Conservation (phyloP, 345 rosid genomes). For the Xanthoceras sorbifolium region DNA sequence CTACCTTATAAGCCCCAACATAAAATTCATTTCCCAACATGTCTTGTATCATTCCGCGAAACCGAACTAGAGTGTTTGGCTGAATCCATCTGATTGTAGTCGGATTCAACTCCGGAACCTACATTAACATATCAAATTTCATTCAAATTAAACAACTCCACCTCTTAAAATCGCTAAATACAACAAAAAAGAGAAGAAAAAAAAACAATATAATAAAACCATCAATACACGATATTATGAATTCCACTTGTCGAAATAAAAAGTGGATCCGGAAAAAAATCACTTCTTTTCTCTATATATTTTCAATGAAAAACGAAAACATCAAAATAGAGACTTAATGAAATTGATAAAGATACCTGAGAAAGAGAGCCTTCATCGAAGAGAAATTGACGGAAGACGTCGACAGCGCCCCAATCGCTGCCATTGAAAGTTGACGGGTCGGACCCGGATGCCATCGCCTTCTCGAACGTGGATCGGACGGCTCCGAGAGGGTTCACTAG, state of each 20-base stretch:
- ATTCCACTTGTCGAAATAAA: no score
- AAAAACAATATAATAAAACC: no score
- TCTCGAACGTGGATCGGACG: constrained; percentile 74
- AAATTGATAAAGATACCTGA: constrained; percentile 37
- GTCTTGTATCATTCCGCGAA: constrained; percentile 94
- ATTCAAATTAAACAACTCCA: neutral
- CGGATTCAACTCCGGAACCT: constrained; percentile 73
- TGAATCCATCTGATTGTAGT: constrained; percentile 53
- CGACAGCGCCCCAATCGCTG: constrained; percentile 88
- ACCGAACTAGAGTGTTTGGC: constrained; percentile 75
- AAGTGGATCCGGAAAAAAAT: neutral
- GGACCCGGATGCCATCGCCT: constrained; percentile 59
- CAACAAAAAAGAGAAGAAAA: neutral
- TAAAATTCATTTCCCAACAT: constrained; percentile 97
- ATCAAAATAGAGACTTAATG: no score
- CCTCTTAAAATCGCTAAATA: neutral
- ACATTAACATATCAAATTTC: neutral
- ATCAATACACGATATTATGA: neutral
- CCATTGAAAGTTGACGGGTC: constrained; percentile 71
- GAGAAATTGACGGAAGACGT: constrained; percentile 75
- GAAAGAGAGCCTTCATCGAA: constrained; percentile 60
- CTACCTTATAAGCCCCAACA: constrained; percentile 88
- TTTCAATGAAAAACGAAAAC: no score
- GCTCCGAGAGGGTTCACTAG: constrained; percentile 85
- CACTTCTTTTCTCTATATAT: neutral